A percentile compares a stretch with the other conserved stretches of the same genome.
phyloP scores from a whole-genome alignment of 257 asterid species.

The Handroanthus guayacan region DNA sequence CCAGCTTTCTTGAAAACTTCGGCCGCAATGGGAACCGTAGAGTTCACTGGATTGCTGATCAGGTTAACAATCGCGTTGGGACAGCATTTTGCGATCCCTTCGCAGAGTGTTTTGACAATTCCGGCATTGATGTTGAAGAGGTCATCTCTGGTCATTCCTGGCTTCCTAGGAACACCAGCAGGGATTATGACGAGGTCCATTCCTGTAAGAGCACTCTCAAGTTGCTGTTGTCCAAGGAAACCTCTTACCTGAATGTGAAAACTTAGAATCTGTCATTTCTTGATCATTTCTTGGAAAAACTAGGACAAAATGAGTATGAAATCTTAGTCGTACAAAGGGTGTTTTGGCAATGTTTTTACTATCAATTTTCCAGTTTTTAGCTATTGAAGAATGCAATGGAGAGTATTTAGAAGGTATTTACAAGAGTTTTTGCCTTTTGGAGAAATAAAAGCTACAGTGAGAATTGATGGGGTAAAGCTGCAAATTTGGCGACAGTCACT shows the following conservation, averaged over 20 bases:
- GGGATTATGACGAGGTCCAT: conserved; percentile 90
- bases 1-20: conserved; percentile 96
- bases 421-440: no score
- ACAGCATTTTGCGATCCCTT: conserved; percentile 79
- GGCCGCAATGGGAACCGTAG: conserved; percentile 92
- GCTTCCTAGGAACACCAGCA: conserved; percentile 94
- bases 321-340: no score
- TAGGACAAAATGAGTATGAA: neutral
- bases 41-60: conserved; percentile 93
- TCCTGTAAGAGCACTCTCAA: conserved; percentile 84
- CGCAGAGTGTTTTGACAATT: conserved; percentile 80
- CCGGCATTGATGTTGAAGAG: conserved; percentile 93
- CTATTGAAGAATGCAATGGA: no score
- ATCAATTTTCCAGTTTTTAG: no score
- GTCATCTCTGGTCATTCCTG: conserved; percentile 94
- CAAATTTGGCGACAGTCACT: no score
- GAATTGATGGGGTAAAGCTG: no score
- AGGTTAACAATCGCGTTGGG: conserved; percentile 83
- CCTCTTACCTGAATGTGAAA: conserved; percentile 69
- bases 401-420: no score
- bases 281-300: neutral
- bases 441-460: no score
- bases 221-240: conserved; percentile 77
- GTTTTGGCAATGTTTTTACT: no score
- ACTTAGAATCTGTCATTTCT: neutral